Base-by-base conservation (phyloP, 495 filamentous ascomycete species). In the Gamarada debralockiae region DNA sequence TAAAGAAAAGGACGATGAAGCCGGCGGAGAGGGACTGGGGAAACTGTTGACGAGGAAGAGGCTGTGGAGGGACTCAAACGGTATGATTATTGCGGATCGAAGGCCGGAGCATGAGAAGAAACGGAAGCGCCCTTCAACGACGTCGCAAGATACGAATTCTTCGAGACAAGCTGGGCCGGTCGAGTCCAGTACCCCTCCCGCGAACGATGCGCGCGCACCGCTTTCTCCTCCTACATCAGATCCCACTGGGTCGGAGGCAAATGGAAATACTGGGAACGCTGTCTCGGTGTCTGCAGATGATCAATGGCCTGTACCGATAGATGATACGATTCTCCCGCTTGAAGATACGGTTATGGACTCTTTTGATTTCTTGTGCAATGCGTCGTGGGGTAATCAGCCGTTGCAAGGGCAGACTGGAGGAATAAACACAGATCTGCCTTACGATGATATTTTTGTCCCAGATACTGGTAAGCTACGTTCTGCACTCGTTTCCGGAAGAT, bases 41-140 rank as follows among this genome's bases (percentile, higher is more conserved):
- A 66, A 76, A 18, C 55, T 84, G 38, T 74, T 79, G 29, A 84
- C 80, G 4, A 68, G 80, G 21, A 84, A 84, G 51, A 62, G 80
- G 25, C 73, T 76, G 47, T 80, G 79, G 65, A 73, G 76, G 50
- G 75, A 78, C 47, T 67, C 67, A 20, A 70, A 80, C 57, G 80
- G 80, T 7, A 68, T 68, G 15, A 80, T 84, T 46, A 67, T 82
- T 13, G 70, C 66, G 20, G 67, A 67, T 40, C 60, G 65, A 23
- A 63, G 69, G 25, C 58, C 61, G 45, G 62, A 61, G 18, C 50
- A 55, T 46, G 50, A 55, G 23, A 55, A 55, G 39, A 53, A 37
- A 48, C 48, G 29, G 36, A 39, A 39, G 29, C 15, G 22, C 13
- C 18, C 22, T 21, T 36, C 53, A 18, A 15, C 24, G 9, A 18